Evolutionary conservation across 2,329 filamentous ascomycete species (phyloP).

Genomic region (Arthrobotrys entomopaga): DNA sequence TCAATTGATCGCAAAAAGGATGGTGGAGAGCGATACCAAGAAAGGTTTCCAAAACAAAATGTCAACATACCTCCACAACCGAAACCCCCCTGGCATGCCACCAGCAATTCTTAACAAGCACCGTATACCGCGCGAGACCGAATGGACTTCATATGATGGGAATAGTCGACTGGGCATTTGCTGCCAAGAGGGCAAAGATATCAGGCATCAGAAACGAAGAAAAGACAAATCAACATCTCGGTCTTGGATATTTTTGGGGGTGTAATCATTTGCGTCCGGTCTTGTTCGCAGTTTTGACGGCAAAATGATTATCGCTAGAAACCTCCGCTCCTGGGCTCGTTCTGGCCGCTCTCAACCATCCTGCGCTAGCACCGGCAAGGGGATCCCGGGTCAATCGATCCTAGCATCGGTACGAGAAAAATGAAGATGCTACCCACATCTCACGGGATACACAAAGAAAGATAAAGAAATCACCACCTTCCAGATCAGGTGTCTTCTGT

Average conservation of each 20-base stretch:
- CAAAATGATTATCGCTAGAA: conserved; percentile 39
- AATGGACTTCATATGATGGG: conserved; percentile 43
- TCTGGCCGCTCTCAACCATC: conserved; percentile 50
- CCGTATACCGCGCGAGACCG: conserved; percentile 3
- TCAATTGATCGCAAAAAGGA: conserved; percentile 38
- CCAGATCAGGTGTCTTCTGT: conserved; percentile 42
- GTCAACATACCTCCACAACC: conserved; percentile 43
- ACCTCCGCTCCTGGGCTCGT: conserved; percentile 50
- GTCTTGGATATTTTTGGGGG: conserved; percentile 18
- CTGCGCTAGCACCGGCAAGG: conserved; percentile 41
- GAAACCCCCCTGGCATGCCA: conserved; percentile 32
- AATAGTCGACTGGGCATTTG: conserved; percentile 5
- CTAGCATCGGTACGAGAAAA: conserved; percentile 22
- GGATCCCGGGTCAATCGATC: conserved; percentile 31
- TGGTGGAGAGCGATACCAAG: conserved; percentile 37
- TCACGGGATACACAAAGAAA: conserved; percentile 1
- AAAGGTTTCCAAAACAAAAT: background rate
- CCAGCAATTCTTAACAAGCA: conserved; percentile 15
- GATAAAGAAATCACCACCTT: conserved; percentile 42
- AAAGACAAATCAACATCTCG: conserved; percentile 26
- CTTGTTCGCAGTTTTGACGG: conserved; percentile 36
- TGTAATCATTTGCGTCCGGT: conserved; percentile 6
- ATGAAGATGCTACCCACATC: conserved; percentile 23
- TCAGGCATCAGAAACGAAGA: conserved; percentile 52
- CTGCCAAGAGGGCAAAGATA: conserved; percentile 40